Evolutionary conservation across 768 basidiomycete genomes (phyloP), one percentile per base, ranked within the genome.

Genomic region (Amanita subjunquillea): DNA sequence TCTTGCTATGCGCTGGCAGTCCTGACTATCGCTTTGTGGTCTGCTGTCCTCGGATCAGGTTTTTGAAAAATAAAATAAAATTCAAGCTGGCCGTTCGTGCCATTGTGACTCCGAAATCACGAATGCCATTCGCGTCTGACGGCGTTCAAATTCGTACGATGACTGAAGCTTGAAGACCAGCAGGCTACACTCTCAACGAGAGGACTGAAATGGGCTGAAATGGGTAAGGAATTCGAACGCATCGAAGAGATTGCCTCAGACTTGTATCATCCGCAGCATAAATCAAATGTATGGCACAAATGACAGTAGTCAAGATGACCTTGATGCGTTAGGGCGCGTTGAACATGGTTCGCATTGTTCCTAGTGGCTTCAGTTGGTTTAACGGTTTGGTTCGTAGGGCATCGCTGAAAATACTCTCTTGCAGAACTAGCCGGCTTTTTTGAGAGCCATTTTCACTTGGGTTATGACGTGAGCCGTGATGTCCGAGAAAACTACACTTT

Each of bases 321-420:
- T 6, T 20, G 23, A 22, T 32, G 12, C 12, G 6, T 34, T 34
- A 50, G 49, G 49, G 49, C 12, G 23, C 30, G 9, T 23, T 50
- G 12, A 50, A 41, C 20, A 15, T 50, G 22, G 39, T 50, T 5
- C 6, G 23, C 15, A 47, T 10, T 17, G 34, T 34, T 12, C 45
- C 15, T 34, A 9, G 0, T 27, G 15, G 12, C 34, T 4, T 34
- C 34, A 29, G 20, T 13, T 50, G n/a, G 6, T 8, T 2, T 7
- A 9, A 12, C 15, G 37, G 13, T 27, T 51, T 23, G 17, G 6
- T 29, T 12, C 32, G 39, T 36, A 58, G 60, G 56, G 45, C 1
- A 51, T 61, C 1, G 58, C 60, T 10, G 60, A 61, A 36, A 61
- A 61, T 39, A 55, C 53, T 12, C 47, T 58, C 13, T 56, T 61